Percentiles rank a stretch among this genome's conserved stretches.
phyloP scores from a whole-genome alignment of 805 yeast species.

The Kregervanrija delftensis region DNA sequence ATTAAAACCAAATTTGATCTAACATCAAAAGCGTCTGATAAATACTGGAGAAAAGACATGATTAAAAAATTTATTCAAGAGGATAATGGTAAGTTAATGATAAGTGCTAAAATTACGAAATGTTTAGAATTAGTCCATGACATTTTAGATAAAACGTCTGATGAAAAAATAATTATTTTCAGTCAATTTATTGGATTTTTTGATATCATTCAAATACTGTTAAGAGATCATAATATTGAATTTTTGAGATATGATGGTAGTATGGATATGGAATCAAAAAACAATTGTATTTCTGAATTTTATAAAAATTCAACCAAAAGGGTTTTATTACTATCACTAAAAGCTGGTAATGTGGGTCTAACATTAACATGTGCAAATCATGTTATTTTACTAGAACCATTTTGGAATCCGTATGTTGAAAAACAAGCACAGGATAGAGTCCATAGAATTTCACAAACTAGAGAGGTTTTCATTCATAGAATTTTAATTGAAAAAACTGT shows the following conservation, averaged over 20 bases:
- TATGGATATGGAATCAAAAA: slow-evolving; percentile 65
- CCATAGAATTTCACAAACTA: slow-evolving; percentile 85
- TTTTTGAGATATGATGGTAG: slow-evolving; percentile 74
- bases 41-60: slow-evolving; percentile 20
- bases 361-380: slow-evolving; percentile 93
- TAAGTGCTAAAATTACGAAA: slow-evolving; percentile 66
- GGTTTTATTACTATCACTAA: slow-evolving; percentile 72
- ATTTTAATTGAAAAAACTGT: slow-evolving; percentile 66
- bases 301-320: slow-evolving; percentile 44
- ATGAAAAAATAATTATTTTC: slow-evolving; percentile 76
- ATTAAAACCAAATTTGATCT: slow-evolving; percentile 18
- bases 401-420: slow-evolving; percentile 97
- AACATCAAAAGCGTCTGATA: slow-evolving; percentile 18
- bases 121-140: slow-evolving; percentile 50
- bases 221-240: slow-evolving; percentile 40
- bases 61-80: slow-evolving; percentile 23
- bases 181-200: slow-evolving; percentile 81
- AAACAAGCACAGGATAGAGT: slow-evolving; percentile 97
- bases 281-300: slow-evolving; percentile 56
- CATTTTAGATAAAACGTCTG: slow-evolving; percentile 42
- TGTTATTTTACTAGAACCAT: slow-evolving; percentile 88
- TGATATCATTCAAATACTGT: slow-evolving; percentile 50
- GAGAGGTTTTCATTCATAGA: slow-evolving; percentile 71
- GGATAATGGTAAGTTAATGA: slow-evolving; percentile 37
- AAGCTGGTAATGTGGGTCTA: slow-evolving; percentile 93